Evolutionary conservation across 805 yeast species (phyloP).

Genomic region (Candida methanosorbosa): DNA sequence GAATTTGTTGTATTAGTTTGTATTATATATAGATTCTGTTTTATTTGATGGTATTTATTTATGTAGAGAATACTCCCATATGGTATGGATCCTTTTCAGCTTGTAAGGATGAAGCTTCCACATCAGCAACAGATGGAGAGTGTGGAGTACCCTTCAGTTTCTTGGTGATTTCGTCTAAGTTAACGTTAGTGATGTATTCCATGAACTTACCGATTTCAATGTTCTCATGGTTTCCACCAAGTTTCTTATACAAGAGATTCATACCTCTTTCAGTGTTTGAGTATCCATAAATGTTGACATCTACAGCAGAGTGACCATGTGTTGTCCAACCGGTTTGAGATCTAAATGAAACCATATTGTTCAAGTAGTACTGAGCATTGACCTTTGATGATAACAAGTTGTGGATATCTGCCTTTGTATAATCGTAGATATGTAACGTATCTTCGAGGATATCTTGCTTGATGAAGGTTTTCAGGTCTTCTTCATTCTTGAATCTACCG

Average conservation of each 20-base stretch:
- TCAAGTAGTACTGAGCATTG: constrained; percentile 34
- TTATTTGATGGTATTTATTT: no score
- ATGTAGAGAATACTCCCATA: no score
- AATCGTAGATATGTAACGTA: constrained; percentile 62
- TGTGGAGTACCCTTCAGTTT: constrained; percentile 33
- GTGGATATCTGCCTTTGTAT: constrained; percentile 44
- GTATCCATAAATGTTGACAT: constrained; percentile 83
- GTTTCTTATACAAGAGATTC: constrained; percentile 30
- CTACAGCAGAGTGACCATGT: constrained; percentile 94
- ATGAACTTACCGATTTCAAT: constrained; percentile 74
- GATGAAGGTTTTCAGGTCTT: constrained; percentile 36
- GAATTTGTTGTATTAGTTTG: no score
- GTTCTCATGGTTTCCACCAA: constrained; percentile 81
- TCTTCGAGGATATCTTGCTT: constrained; percentile 43
- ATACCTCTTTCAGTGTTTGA: constrained; percentile 45
- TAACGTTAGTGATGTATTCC: constrained; percentile 42
- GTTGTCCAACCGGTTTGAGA: constrained; percentile 96
- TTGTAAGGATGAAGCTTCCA: no score
- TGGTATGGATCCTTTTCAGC: no score
- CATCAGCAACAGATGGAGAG: background rate
- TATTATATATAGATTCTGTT: no score
- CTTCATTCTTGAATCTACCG: constrained; percentile 5
- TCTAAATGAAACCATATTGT: constrained; percentile 66
- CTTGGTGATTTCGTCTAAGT: constrained; percentile 40
- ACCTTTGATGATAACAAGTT: constrained; percentile 27